phyloP scores from a whole-genome alignment of 2,329 filamentous ascomycete genomes.

The Diaporthe vexans region DNA sequence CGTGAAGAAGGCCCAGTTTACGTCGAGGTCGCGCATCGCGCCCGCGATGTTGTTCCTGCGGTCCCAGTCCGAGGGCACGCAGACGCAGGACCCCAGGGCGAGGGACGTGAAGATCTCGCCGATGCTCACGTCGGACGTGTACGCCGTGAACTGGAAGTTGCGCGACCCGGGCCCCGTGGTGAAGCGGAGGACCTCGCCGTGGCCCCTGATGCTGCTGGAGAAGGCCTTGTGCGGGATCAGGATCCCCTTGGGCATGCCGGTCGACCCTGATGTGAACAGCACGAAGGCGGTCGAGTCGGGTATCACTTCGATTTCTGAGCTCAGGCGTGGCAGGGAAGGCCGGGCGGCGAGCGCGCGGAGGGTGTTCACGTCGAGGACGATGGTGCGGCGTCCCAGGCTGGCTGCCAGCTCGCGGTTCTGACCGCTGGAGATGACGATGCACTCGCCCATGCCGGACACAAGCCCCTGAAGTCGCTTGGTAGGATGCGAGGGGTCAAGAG shows the following conservation, averaged over 20 bases:
- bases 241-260: constrained; percentile 55
- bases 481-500: constrained; percentile 36
- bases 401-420: constrained; percentile 10
- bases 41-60: constrained; percentile 53
- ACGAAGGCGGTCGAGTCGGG: constrained; percentile 22
- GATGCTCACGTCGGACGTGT: constrained; percentile 51
- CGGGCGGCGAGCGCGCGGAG: neutral
- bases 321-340: neutral
- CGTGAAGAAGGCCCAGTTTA: constrained; percentile 40
- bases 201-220: constrained; percentile 43
- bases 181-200: constrained; percentile 44
- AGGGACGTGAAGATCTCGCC: constrained; percentile 43
- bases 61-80: constrained; percentile 55
- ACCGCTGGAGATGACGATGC: neutral
- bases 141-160: constrained; percentile 52
- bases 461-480: constrained; percentile 12
- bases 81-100: constrained; percentile 49
- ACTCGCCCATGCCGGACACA: neutral
- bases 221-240: constrained; percentile 39
- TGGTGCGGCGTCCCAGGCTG: neutral
- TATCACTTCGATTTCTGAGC: neutral
- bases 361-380: constrained; percentile 1
- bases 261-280: constrained; percentile 50
- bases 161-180: constrained; percentile 43
- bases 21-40: constrained; percentile 42